Evolutionary conservation across 306 rosid genomes (phyloP), one percentile per base, ranked within the genome.

Genomic region (Cyclanthera cordifolia): DNA sequence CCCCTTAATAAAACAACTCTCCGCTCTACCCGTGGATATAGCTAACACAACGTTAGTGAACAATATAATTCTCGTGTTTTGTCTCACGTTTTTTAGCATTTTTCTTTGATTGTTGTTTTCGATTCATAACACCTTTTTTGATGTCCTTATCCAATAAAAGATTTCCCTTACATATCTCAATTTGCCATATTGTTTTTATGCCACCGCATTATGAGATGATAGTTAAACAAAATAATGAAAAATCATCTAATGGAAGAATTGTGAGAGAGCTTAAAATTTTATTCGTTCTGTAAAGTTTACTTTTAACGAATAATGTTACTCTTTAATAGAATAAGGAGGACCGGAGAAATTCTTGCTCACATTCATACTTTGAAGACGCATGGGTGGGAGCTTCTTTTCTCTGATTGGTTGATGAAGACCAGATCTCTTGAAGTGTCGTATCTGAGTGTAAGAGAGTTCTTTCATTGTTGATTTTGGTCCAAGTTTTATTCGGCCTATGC

Each of bases 291-390:
- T 67, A 48, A 20, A 46, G 43, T 72, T 65, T 43, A 49, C 9
- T n/a, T 74, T 55, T 37, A 10, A 19, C 43, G 30, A 34, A 19
- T 39, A 28, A 48, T 27, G 25, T 51, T 27, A 72, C n/a, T 52
- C 67, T 51, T 73, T 27, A 24, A 46, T 76, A 92, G 98, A 84
- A 86, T 92, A 77, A 87, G 93, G 67, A 89, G 79, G 85, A 92
- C 96, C 0, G 91, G 89, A 48, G 98, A 92, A 83, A 88, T 92
- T 76, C 76, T 92, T 80, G 83, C 85, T 37, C 59, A 83, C 84
- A 89, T 92, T 77, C 96, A 92, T 75, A 89, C 98, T 73, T 74
- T 92, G 78, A 92, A 92, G 84, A 89, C 90, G 90, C 85, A 89
- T 67, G 90, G 90, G 60, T 92, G 96, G 98, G 98, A 92, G 80